Conservation (phyloP, 148 eudicot genomes). For the Hydrangea macrophylla region DNA sequence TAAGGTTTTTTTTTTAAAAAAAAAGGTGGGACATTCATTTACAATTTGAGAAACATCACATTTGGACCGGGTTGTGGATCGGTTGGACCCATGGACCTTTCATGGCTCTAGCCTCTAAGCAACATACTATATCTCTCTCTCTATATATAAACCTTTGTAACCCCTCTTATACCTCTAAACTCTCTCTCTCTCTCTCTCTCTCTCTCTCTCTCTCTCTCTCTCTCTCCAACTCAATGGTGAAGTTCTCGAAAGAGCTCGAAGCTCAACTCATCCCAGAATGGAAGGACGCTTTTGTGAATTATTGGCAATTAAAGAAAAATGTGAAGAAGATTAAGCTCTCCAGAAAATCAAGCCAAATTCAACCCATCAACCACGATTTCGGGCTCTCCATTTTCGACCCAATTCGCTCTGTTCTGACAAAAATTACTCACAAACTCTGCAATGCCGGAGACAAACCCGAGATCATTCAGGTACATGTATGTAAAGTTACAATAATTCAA, state of each 20-base stretch:
- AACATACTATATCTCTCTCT: too few species aligned
- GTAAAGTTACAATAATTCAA: neutral
- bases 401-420: constrained; percentile 21
- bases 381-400: constrained; percentile 60
- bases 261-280: constrained; percentile 96
- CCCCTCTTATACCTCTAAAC: neutral
- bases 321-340: constrained; percentile 69
- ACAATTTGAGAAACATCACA: too few species aligned
- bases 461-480: constrained; percentile 38
- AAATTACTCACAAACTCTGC: constrained; percentile 18
- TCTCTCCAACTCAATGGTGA: constrained; percentile 52
- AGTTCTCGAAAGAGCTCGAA: constrained; percentile 91
- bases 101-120: too few species aligned
- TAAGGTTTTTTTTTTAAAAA: too few species aligned
- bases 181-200: constrained; percentile 4
- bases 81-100: too few species aligned
- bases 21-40: too few species aligned
- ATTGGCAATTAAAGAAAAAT: constrained; percentile 83
- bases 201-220: too few species aligned
- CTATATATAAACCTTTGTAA: constrained; percentile 9
- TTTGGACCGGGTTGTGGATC: too few species aligned
- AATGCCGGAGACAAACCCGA: constrained; percentile 15
- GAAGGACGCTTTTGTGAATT: constrained; percentile 82
- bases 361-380: constrained; percentile 23
- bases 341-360: constrained; percentile 33